Percentiles rank a stretch among this genome's conserved stretches.
Conservation (phyloP, 225 moss, liverwort and hornwort species). For the Rhytidiadelphus loreus region DNA sequence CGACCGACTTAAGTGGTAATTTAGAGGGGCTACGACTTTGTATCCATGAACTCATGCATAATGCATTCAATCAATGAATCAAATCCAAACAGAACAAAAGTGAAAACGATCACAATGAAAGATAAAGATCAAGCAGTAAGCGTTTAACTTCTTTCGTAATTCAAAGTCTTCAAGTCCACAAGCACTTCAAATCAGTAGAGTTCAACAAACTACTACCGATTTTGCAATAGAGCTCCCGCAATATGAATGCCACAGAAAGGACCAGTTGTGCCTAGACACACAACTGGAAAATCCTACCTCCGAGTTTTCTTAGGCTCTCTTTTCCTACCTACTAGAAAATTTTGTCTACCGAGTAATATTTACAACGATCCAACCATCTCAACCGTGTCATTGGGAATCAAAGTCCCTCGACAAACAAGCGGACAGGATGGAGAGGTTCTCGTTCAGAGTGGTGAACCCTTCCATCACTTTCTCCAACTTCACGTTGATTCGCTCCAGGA, state of each 20-base stretch:
- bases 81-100: neutral
- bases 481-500: conserved; percentile 33
- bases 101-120: neutral
- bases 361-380: neutral
- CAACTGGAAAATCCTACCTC: neutral
- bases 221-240: conserved; percentile 8
- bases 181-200: neutral
- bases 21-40: too few species aligned
- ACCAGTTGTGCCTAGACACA: neutral
- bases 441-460: conserved; percentile 30
- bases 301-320: neutral
- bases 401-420: conserved; percentile 14
- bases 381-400: conserved; percentile 7
- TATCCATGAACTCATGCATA: neutral
- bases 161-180: neutral
- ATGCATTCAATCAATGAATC: neutral
- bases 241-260: conserved; percentile 5
- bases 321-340: neutral
- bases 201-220: neutral
- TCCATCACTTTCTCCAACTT: conserved; percentile 57
- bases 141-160: neutral
- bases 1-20: neutral
- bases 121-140: neutral
- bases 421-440: conserved; percentile 26
- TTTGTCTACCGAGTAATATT: conserved; percentile 6